Evolutionary conservation across 441 rosid species (phyloP), one percentile per base, ranked within the genome.

Genomic region (Mallotus repandus): DNA sequence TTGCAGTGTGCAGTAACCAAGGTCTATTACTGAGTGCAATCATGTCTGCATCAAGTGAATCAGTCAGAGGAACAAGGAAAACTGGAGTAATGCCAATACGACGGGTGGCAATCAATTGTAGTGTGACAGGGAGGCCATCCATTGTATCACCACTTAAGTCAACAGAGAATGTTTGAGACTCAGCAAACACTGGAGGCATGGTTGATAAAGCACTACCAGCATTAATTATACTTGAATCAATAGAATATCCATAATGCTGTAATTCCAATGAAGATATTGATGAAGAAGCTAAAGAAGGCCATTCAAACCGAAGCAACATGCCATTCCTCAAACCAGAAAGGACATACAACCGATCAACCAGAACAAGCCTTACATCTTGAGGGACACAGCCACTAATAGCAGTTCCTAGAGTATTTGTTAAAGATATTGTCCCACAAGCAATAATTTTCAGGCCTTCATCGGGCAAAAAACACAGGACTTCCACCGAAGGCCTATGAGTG

Each of bases 401-500:
- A 79, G 92, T 87, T 83, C 93, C 99, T 85, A 81, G 76, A 53
- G 90, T 75, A 75, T 84, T 89, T 62, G 87, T 89, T 79, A 96
- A 82, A 2, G 88, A 83, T 77, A 93, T 91, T 71, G 84, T 71
- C 61, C 94, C 98, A 68, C 88, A 82, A 72, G 97, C 99, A 85
- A 93, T 86, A 82, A 93, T 85, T 77, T 81, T 86, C 60, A 96
- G 80, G 68, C 99, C 97, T 75, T 75, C 72, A 75, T 83, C 83
- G 56, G 91, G 89, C 54, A 83, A 63, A 82, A 92, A 87, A 72
- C 90, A 92, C 60, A 93, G 74, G 64, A 93, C 84, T 80, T 96
- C 99, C 82, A 96, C 98, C 25, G 99, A 96, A 81, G 99, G 99
- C 83, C 80, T 90, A 84, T 96, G 97, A 29, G 99, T 93, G 76